Percentiles rank a stretch among this genome's conserved stretches.
phyloP scores from a whole-genome alignment of 2,329 filamentous ascomycete genomes.

The Fusarium sp. region DNA sequence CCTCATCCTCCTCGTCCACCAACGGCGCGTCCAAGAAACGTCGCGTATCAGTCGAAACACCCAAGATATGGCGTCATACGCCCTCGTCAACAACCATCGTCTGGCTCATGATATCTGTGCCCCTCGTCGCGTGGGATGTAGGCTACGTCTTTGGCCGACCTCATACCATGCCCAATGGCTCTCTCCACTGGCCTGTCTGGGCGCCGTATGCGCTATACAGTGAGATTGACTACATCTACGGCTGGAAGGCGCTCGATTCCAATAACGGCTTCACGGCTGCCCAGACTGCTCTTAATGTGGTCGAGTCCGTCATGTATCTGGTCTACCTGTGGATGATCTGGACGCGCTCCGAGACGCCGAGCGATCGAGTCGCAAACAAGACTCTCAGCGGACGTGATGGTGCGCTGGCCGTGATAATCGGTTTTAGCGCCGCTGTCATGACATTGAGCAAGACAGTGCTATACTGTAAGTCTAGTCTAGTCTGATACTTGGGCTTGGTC shows the following conservation, averaged over 20 bases:
- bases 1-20: neutral
- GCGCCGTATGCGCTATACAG: constrained; percentile 83
- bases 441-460: constrained; percentile 69
- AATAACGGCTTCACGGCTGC: constrained; percentile 80
- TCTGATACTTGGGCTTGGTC: accelerated
- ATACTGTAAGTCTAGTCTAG: constrained; percentile 59
- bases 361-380: constrained; percentile 41
- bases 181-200: constrained; percentile 76
- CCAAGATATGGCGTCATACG: constrained; percentile 53
- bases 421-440: constrained; percentile 65
- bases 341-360: constrained; percentile 16
- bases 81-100: constrained; percentile 61
- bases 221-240: constrained; percentile 82
- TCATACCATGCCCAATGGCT: constrained; percentile 81
- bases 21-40: constrained; percentile 25
- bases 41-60: constrained; percentile 4
- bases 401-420: constrained; percentile 57
- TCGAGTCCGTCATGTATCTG: constrained; percentile 73
- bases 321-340: constrained; percentile 60
- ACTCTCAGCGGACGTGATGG: constrained; percentile 55
- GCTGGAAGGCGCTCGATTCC: constrained; percentile 73
- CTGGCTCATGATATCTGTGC: constrained; percentile 80
- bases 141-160: constrained; percentile 82
- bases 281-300: constrained; percentile 73
- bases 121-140: constrained; percentile 83